A percentile compares a stretch with the other conserved stretches of the same genome.
Evolutionary conservation across 345 rosid species (phyloP).

Genomic region (Aquilaria sinensis): DNA sequence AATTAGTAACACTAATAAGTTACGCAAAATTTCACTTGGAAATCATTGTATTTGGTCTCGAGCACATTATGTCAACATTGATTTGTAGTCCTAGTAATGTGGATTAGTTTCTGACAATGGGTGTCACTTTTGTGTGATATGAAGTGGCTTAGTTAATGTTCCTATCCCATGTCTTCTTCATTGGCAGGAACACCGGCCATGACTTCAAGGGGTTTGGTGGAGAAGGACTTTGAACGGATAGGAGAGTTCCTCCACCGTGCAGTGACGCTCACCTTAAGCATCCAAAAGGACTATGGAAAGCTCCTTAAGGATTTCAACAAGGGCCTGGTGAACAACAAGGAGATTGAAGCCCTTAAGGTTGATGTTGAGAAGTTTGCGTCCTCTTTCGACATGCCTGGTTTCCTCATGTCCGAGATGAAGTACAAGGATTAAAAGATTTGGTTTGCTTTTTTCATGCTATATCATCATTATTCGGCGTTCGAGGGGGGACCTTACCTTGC

Average conservation of each 20-base stretch:
- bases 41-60: too few relatives aligned
- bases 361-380: slow-evolving; percentile 65
- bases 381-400: slow-evolving; percentile 75
- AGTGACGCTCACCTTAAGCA: slow-evolving; percentile 59
- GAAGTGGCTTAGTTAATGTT: too few relatives aligned
- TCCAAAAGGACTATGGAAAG: slow-evolving; percentile 79
- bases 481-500: too few relatives aligned
- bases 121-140: not conserved
- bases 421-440: slow-evolving; percentile 36
- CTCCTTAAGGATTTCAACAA: slow-evolving; percentile 78
- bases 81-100: too few relatives aligned
- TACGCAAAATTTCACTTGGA: too few relatives aligned
- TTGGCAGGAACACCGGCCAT: slow-evolving; percentile 78
- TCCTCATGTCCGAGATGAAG: slow-evolving; percentile 61
- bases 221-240: slow-evolving; percentile 86
- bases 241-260: slow-evolving; percentile 88
- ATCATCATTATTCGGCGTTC: not conserved
- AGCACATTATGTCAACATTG: too few relatives aligned
- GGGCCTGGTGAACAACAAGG: slow-evolving; percentile 77
- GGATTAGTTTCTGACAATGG: not conserved
- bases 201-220: slow-evolving; percentile 90
- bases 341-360: slow-evolving; percentile 67
- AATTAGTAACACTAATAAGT: too few relatives aligned
- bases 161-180: too few relatives aligned
- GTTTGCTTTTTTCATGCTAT: not conserved